Evolutionary conservation across 768 basidiomycete genomes (phyloP), one percentile per base, ranked within the genome.

Genomic region (Bullera alba): DNA sequence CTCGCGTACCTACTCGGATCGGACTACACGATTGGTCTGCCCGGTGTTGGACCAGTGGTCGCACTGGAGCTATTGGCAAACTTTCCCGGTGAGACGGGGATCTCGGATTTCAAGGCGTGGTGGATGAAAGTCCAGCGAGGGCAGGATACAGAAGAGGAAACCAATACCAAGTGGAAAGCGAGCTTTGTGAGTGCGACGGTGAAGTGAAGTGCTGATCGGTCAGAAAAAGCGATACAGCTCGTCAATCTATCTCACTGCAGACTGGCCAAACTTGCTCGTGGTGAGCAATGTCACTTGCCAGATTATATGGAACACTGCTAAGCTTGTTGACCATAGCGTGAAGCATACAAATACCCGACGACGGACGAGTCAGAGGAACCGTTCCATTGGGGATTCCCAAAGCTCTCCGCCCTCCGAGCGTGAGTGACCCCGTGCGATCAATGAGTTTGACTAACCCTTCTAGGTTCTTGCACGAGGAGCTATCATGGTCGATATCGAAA

Each of bases 381-480:
- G 0, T 97, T 99, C 71, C 87, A 89, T 62, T 99, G 93, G 93
- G 91, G 88, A 3, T 75, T 91, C 55, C 89, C 92, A n/a, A 95
- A 97, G 68, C 80, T 99, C 1, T 89, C 95, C 65, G 91, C 84
- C 2, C 79, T 99, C 47, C 82, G 91, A 56, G 73, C 78, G 88
- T 92, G 69, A 48, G 81, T 74, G 7, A 10, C 25, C 10, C 19
- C 21, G 14, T 29, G 27, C 27, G 21, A 6, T 44, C 21, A 10
- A n/a, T n/a, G 8, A 41, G 21, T 12, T 22, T 25, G 8, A 25
- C 42, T 12, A 21, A 48, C 39, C 22, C 23, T 26, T 19, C 19
- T 59, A 87, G 85, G 41, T 86, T 86, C 63, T 74, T 91, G 47
- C 76, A 77, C 17, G 77, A 82, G 46, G 91, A 95, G 61, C 77